A percentile compares a stretch with the other conserved stretches of the same genome.
Conservation (phyloP, 1,139 yeast genomes). For the Blastobotrys arbuscula region DNA sequence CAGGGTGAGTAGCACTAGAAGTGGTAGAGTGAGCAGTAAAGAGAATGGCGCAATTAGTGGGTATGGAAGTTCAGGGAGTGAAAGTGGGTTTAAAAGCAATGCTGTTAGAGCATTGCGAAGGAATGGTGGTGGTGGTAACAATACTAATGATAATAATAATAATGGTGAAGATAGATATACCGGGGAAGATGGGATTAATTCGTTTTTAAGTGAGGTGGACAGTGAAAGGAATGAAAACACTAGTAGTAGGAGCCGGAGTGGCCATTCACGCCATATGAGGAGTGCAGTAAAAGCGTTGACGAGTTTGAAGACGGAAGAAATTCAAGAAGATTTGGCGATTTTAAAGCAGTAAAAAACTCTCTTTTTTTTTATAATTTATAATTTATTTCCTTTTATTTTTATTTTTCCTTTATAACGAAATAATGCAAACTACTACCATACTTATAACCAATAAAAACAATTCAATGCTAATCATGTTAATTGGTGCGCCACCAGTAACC, state of each 20-base stretch:
- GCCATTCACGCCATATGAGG: not conserved
- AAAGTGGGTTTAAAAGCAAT: constrained; percentile 6
- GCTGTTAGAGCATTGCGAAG: not conserved
- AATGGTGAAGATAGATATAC: not conserved
- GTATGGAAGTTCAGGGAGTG: constrained; percentile 7
- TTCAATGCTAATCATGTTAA: too few relatives aligned
- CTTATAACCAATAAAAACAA: not conserved
- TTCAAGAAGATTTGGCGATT: constrained; percentile 8
- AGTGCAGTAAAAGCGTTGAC: constrained; percentile 14
- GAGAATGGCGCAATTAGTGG: not conserved
- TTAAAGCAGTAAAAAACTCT: not conserved
- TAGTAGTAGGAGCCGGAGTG: constrained; percentile 9
- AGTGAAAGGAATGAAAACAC: constrained; percentile 8
- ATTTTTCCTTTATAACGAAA: too few relatives aligned
- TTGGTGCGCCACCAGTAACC: too few relatives aligned
- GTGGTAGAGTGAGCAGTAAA: not conserved
- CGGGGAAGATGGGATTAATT: constrained; percentile 14
- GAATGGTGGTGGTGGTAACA: too few relatives aligned
- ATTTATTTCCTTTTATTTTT: too few relatives aligned
- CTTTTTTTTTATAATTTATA: not conserved
- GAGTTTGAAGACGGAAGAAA: constrained; percentile 14
- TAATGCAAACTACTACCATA: not conserved
- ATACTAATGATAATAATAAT: not conserved
- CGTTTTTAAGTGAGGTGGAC: constrained; percentile 19
- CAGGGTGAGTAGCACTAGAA: not conserved